Base-by-base conservation (phyloP, 768 basidiomycete species). In the Mrakia gelida region DNA sequence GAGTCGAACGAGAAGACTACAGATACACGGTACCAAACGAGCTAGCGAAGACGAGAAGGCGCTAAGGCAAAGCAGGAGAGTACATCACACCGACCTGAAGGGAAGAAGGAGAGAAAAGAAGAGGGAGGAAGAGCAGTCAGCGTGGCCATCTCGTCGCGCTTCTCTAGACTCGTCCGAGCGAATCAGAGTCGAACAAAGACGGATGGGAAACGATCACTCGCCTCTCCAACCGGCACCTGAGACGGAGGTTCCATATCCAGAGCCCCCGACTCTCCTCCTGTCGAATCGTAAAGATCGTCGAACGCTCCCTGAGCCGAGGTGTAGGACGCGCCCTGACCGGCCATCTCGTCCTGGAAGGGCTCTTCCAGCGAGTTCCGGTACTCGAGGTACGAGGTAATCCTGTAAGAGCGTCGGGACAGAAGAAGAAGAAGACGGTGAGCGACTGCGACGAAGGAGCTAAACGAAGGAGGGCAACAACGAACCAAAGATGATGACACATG, bases 401-500 rank as follows among this genome's bases (percentile, higher is more conserved):
- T 67, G 38, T 10, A 13, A 28, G 62, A 13, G 6, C 21, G 7
- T 8, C 13, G 28, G 63, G 10, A n/a, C 6, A 34, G 13, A 4
- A 63, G 62, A 63, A 16, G 63, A 67, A 41, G 34, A 38, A 32
- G 4, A 38, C 0, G 23, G 49, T 52, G 1, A 52, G 18, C 6
- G 6, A 16, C 7, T 26, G 38, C 9, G 9, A 16, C 8, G 65
- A 21, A 21, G 65, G 21, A 41, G 15, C 23, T 38, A 30, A 18
- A 65, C 4, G 18, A 67, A 23, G 4, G 32, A 4, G 32, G 38
- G 16, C 32, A 43, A 6, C n/a, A 9, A 78, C 77, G 70, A 73
- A 92, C 96, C 97, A 98, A 23, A 89, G 88, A 84, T 98, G 93
- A 56, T 90, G 78, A 5, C 18, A 87, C 85, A 95, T 89, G 41